Evolutionary conservation across 768 basidiomycete species (phyloP), one percentile per base, ranked within the genome.

Genomic region (Tremella fuciformis): DNA sequence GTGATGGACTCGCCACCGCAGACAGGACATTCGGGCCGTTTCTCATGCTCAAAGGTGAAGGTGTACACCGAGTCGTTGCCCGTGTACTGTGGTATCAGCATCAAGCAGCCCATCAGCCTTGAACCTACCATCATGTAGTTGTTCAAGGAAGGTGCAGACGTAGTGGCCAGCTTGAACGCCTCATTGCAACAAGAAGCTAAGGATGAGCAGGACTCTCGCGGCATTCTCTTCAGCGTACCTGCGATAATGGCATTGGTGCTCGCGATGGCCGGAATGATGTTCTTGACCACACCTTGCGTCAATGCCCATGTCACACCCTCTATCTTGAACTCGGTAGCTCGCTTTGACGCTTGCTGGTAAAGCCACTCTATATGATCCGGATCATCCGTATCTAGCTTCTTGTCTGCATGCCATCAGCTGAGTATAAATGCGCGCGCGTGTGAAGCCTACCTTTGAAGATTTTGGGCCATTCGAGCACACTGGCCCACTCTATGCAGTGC

Each of bases 401-500:
- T 89, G 70, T 94, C 94, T 90, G 69, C 8, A 63, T 21, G 29
- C 13, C 16, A 50, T 58, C 51, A 62, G 51, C 24, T 37, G 19
- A 3, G n/a, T 11, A 21, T 8, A 18, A 38, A 50, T 50, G 49
- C 19, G 16, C 22, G 8, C 13, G 47, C 9, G 19, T 19, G 3
- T 15, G 8, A n/a, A 16, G 62, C 80, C 61, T 54, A 92, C 93
- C 90, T 75, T 88, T 88, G 62, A 88, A 86, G 1, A 91, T 85
- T 49, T 85, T 84, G n/a, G 96, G 94, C 96, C 96, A 99, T 77
- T 99, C 93, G 19, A 99, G 81, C 11, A 98, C 96, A 40, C 90
- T 93, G 0, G 96, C 96, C 96, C 96, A 99, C 78, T 98, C 96
- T 69, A 99, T 97, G 73, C 96, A 98, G 71, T 99, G 96, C 71